These are phyloP conservation scores for Botryotinia convoluta DNA, from an alignment of 2,329 filamentous ascomycete genomes.

Conservation along the genomic window DNA sequence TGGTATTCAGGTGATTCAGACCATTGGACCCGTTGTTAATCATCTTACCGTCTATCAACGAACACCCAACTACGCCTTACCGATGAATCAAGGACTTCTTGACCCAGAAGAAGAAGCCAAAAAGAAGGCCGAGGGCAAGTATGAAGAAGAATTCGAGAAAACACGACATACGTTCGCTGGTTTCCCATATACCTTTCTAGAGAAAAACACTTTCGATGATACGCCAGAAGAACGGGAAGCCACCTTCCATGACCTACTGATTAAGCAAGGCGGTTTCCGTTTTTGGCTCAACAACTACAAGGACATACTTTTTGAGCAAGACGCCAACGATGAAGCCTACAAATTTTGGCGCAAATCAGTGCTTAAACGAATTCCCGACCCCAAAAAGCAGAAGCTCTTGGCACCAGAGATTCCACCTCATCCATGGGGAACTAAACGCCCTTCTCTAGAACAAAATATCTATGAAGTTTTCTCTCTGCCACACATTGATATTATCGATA, in stretches of 20 bases:
- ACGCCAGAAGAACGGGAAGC: slow-evolving; percentile 39
- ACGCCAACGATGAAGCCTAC: slow-evolving; percentile 33
- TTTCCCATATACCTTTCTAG: slow-evolving; percentile 37
- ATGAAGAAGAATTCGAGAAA: slow-evolving; percentile 37
- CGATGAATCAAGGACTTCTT: slow-evolving; percentile 35
- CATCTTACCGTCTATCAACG: slow-evolving; percentile 51
- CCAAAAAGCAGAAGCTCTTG: slow-evolving; percentile 44
- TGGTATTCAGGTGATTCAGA: slow-evolving; percentile 29
- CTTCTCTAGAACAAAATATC: slow-evolving; percentile 47
- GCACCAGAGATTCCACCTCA: slow-evolving; percentile 47
- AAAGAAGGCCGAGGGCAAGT: slow-evolving; percentile 31
- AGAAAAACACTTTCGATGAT: slow-evolving; percentile 38
- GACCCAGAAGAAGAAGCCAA: slow-evolving; percentile 32
- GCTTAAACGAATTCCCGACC: neutral
- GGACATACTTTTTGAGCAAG: slow-evolving; percentile 35
- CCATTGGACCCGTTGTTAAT: slow-evolving; percentile 40
- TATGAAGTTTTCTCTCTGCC: slow-evolving; percentile 49
- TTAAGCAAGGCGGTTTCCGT: slow-evolving; percentile 38
- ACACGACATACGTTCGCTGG: slow-evolving; percentile 32
- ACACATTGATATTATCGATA: slow-evolving; percentile 47
- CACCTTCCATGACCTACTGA: slow-evolving; percentile 38
- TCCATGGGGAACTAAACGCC: slow-evolving; percentile 47
- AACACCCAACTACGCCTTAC: slow-evolving; percentile 47
- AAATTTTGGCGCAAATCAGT: slow-evolving; percentile 21
- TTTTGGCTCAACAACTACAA: slow-evolving; percentile 37